Percentiles rank a stretch among this genome's conserved stretches.
phyloP scores from a whole-genome alignment of 1,284 basidiomycete species.

The Schizophyllum amplum region DNA sequence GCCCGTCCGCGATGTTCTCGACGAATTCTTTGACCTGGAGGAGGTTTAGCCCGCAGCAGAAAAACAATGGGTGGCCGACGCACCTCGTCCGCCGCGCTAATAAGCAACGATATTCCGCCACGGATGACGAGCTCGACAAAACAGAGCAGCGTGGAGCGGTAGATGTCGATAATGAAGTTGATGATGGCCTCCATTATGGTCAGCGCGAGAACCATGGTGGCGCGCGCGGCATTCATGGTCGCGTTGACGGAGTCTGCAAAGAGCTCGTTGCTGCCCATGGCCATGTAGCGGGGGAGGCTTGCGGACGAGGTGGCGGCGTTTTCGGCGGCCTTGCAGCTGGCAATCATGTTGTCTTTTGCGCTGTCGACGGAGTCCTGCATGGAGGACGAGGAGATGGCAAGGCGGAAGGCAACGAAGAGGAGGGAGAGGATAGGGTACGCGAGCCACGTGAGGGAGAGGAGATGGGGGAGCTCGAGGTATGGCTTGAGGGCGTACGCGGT shows the following conservation, averaged over 20 bases:
- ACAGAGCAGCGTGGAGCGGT: conserved; percentile 87
- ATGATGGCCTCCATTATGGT: conserved; percentile 82
- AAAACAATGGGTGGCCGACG: conserved; percentile 18
- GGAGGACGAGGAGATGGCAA: conserved; percentile 65
- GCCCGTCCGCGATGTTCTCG: conserved; percentile 47
- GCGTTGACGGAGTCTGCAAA: conserved; percentile 73
- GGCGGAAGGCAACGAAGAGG: conserved; percentile 77
- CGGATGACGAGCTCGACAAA: conserved; percentile 86
- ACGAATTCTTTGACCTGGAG: conserved; percentile 65
- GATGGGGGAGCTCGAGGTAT: conserved; percentile 75
- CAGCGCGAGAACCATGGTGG: conserved; percentile 62
- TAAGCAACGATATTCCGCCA: conserved; percentile 74
- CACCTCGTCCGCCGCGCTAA: conserved; percentile 76
- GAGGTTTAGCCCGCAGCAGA: conserved; percentile 10
- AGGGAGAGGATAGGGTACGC: conserved; percentile 82
- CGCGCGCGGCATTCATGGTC: conserved; percentile 70
- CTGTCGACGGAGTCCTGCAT: conserved; percentile 59
- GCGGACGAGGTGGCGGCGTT: conserved; percentile 74
- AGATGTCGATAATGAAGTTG: conserved; percentile 88
- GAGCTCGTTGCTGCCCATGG: conserved; percentile 75
- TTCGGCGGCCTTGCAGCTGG: conserved; percentile 80
- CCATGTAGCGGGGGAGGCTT: conserved; percentile 83
- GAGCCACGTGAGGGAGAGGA: conserved; percentile 80
- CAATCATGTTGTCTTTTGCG: conserved; percentile 65
- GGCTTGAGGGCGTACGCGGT: conserved; percentile 48